These are phyloP conservation scores for Austroboletus niveus DNA, from an alignment of 1,284 basidiomycete species.

Conservation along the genomic window DNA sequence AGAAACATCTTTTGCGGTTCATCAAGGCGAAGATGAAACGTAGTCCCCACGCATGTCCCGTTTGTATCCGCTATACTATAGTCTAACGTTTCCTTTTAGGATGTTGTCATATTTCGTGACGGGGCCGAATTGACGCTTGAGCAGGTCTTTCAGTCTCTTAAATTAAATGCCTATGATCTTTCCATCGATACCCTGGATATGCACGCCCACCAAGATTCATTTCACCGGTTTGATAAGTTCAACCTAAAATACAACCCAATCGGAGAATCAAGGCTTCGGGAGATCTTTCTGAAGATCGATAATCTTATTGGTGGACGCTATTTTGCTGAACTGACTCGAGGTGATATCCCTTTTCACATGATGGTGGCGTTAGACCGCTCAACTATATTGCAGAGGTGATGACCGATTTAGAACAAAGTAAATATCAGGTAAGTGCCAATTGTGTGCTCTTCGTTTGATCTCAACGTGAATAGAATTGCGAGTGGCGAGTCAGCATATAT, in stretches of 20 bases:
- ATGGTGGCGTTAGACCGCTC: not conserved
- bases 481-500: slow-evolving; percentile 97
- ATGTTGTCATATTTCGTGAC: slow-evolving; percentile 95
- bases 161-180: slow-evolving; percentile 95
- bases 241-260: slow-evolving; percentile 94
- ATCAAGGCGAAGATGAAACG: slow-evolving; percentile 98
- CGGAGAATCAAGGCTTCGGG: slow-evolving; percentile 91
- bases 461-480: slow-evolving; percentile 66
- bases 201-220: slow-evolving; percentile 97
- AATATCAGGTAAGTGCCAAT: slow-evolving; percentile 77
- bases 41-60: slow-evolving; percentile 57
- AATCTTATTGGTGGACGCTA: slow-evolving; percentile 92
- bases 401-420: slow-evolving; percentile 95
- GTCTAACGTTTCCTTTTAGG: slow-evolving; percentile 46
- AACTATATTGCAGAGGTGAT: slow-evolving; percentile 73
- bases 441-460: not conserved
- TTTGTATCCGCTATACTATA: not conserved
- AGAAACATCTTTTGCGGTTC: slow-evolving; percentile 98
- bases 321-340: slow-evolving; percentile 91
- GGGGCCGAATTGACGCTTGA: slow-evolving; percentile 86
- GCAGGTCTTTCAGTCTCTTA: slow-evolving; percentile 94
- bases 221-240: slow-evolving; percentile 98
- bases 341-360: slow-evolving; percentile 37
- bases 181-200: slow-evolving; percentile 99
- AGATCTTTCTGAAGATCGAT: slow-evolving; percentile 99